These are phyloP conservation scores for Colletotrichum sansevieriae DNA, from an alignment of 2,329 filamentous ascomycete species.

Conservation along the genomic window DNA sequence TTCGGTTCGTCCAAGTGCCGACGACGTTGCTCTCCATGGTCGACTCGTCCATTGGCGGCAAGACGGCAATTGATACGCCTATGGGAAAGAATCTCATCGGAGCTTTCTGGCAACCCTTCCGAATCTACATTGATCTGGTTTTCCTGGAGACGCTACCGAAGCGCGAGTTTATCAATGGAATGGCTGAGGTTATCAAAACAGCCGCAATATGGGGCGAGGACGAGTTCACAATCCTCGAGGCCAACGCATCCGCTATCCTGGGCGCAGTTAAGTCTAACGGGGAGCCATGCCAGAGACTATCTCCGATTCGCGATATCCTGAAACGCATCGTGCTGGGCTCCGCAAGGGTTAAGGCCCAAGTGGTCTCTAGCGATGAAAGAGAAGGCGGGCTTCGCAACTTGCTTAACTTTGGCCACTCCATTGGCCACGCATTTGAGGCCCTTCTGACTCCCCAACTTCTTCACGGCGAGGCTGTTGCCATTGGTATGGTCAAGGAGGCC, in stretches of 20 bases:
- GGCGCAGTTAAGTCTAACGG: conserved; percentile 72
- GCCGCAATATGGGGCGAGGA: conserved; percentile 94
- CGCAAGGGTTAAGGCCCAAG: conserved; percentile 91
- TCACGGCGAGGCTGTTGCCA: conserved; percentile 95
- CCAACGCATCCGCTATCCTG: conserved; percentile 83
- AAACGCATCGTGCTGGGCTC: conserved; percentile 89
- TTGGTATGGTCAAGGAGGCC: conserved; percentile 98
- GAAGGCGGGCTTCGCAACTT: conserved; percentile 95
- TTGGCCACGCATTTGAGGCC: conserved; percentile 96
- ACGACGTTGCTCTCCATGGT: conserved; percentile 97
- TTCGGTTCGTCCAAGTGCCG: conserved; percentile 95
- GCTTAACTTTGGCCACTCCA: conserved; percentile 97
- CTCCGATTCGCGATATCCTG: conserved; percentile 76
- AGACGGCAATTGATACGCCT: conserved; percentile 97
- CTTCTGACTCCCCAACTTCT: conserved; percentile 95
- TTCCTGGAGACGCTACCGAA: conserved; percentile 92
- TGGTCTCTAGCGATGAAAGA: conserved; percentile 93
- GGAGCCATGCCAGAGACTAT: conserved; percentile 66
- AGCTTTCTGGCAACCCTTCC: conserved; percentile 94
- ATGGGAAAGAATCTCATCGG: conserved; percentile 97
- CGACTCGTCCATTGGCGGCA: conserved; percentile 97
- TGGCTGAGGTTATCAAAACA: conserved; percentile 98
- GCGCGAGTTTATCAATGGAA: conserved; percentile 96
- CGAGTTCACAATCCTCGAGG: conserved; percentile 87
- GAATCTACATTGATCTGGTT: conserved; percentile 93